Evolutionary conservation across 345 rosid genomes (phyloP).

Genomic region (Jatropha curcas): DNA sequence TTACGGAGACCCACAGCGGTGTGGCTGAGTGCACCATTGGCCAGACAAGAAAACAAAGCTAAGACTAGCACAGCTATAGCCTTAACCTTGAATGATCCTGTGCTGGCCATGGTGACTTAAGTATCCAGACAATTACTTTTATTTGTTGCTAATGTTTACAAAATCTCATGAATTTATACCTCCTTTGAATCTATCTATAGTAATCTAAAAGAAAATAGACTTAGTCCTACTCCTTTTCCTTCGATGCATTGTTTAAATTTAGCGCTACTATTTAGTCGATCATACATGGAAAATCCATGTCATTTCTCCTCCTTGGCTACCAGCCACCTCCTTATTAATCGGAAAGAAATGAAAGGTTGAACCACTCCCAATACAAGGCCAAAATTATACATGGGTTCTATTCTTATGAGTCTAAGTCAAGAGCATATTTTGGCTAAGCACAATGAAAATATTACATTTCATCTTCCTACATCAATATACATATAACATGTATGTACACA

Average conservation of each 20-base stretch:
- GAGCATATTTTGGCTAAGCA: no score
- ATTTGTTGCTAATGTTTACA: neutral
- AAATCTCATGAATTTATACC: neutral
- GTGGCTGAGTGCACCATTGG: constrained; percentile 27
- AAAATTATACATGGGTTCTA: no score
- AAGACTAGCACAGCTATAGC: constrained; percentile 16
- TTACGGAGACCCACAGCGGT: constrained; percentile 8
- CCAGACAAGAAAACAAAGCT: constrained; percentile 42
- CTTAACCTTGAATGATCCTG: constrained; percentile 23
- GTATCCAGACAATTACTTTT: neutral
- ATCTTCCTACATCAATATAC: no score
- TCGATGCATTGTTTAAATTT: no score
- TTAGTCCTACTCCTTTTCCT: neutral
- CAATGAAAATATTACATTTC: no score
- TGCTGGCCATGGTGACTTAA: constrained; percentile 42
- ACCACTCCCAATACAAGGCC: no score
- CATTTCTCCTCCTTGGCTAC: no score
- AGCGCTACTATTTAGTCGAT: neutral
- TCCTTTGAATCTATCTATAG: neutral
- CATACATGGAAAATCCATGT: no score
- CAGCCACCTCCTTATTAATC: no score
- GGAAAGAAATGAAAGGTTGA: no score
- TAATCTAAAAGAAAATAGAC: neutral
- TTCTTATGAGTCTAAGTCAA: no score
- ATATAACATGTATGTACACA: no score